Evolutionary conservation across 2,329 filamentous ascomycete species (phyloP), one percentile per base, ranked within the genome.

Genomic region (Sodiomyces alkalinus): DNA sequence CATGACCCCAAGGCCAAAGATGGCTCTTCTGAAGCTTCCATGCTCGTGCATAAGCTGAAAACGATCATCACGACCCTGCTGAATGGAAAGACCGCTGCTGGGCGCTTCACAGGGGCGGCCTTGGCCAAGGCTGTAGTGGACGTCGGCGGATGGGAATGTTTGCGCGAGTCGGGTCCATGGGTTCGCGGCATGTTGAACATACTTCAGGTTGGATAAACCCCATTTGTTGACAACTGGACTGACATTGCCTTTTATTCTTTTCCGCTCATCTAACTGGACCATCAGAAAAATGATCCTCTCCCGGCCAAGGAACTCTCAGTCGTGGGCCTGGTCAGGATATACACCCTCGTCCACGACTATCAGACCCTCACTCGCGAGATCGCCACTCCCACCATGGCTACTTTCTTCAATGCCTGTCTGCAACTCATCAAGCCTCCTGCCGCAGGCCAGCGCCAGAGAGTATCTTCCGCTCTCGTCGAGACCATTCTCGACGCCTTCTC

Each of bases 301-400:
- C 69, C 76, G 4, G 74, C 74, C 19, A 92, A 90, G 47, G 79
- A 79, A 47, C 52, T 94, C 33, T 72, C 71, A 39, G 60, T 93
- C 27, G 68, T 90, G 35, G 72, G 80, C 10, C 58, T 94, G 35
- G 80, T 80, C 13, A 76, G 80, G 44, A 85, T 94, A 40, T 94
- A 90, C 55, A 66, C 74, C 40, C 67, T 90, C 19, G 78, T 86
- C 22, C 80, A 85, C 45, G 72, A 77, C 20, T 85, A 85, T 45
- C 81, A 79, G 34, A 90, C 82, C 7, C 61, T 94, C 29, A 64
- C 87, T 24, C 69, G 87, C 41, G 86, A 94, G 47, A 81, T 94
- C 35, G 86, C 80, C 1, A 92, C 85, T 0, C 83, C 83, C 3
- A 80, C 73, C 3, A 57, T 94, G 13, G 73, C 81, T 2, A 57